phyloP scores from a whole-genome alignment of 177 flowering plant genomes.

The Vitis hybrid region DNA sequence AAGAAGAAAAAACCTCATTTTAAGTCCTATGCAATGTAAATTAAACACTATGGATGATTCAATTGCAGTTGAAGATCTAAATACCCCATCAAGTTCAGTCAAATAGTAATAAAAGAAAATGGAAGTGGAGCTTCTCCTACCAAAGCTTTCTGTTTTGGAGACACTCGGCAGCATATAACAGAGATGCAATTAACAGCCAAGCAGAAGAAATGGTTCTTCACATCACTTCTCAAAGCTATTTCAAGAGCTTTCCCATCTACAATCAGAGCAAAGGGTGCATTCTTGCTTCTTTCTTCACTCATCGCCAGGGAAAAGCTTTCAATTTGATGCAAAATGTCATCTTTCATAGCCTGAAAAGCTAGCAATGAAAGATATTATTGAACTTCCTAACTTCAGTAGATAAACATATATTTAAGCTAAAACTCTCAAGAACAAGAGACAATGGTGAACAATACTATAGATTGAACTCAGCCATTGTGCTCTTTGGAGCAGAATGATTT shows the following conservation, averaged over 20 bases:
- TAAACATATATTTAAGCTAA: too few species aligned
- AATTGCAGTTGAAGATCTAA: neutral
- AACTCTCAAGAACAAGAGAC: too few species aligned
- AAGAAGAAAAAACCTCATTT: too few species aligned
- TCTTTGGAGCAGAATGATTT: too few species aligned
- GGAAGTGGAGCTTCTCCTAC: constrained; percentile 21
- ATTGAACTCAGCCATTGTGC: too few species aligned
- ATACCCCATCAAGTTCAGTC: too few species aligned
- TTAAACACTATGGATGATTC: neutral
- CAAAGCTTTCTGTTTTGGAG: constrained; percentile 72
- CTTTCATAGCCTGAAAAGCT: constrained; percentile 40
- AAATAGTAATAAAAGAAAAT: neutral
- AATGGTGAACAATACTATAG: too few species aligned
- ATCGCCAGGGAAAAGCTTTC: constrained; percentile 20
- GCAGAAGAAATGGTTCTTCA: constrained; percentile 44
- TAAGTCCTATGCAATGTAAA: neutral
- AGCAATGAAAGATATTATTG: neutral
- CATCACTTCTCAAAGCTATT: constrained; percentile 40
- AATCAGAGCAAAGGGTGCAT: constrained; percentile 49
- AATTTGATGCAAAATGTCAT: constrained; percentile 44
- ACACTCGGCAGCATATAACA: constrained; percentile 65
- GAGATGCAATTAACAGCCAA: constrained; percentile 60
- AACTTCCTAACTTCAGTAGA: too few species aligned
- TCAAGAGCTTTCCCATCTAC: constrained; percentile 60
- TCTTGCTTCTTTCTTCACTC: constrained; percentile 15